Evolutionary conservation across 768 basidiomycete genomes (phyloP).

Genomic region (Russula olivacea): DNA sequence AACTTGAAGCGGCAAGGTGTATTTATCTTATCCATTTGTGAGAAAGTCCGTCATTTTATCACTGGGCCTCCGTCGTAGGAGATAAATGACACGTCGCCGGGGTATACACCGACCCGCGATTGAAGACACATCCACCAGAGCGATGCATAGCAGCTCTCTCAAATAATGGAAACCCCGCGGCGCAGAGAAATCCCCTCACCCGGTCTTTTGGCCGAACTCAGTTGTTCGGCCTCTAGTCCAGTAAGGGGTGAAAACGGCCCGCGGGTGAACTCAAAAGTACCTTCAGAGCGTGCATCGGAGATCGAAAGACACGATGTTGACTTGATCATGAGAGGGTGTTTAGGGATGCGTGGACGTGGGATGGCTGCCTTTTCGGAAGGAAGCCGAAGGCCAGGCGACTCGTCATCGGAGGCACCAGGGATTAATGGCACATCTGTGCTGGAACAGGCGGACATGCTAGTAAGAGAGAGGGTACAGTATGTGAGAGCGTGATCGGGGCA

Average conservation of each 20-base stretch:
- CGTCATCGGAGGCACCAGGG: constrained; percentile 53
- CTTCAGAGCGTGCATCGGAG: constrained; percentile 12
- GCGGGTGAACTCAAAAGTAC: constrained; percentile 18
- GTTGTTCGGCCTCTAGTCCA: constrained; percentile 26
- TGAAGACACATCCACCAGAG: too few relatives aligned
- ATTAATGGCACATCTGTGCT: constrained; percentile 32
- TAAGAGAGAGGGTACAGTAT: constrained; percentile 33
- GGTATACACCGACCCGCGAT: too few relatives aligned
- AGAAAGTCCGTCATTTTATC: not conserved
- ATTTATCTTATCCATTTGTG: not conserved
- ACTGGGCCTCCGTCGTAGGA: not conserved
- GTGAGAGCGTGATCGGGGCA: constrained; percentile 18
- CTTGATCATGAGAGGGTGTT: constrained; percentile 48
- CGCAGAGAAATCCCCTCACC: too few relatives aligned
- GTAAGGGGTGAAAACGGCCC: constrained; percentile 20
- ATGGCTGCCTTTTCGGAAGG: constrained; percentile 26
- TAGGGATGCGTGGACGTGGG: constrained; percentile 37
- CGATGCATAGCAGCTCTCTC: too few relatives aligned
- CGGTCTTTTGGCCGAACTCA: too few relatives aligned
- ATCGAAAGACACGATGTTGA: constrained; percentile 30
- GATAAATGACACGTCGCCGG: not conserved
- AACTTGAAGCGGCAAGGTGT: not conserved
- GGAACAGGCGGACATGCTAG: constrained; percentile 26
- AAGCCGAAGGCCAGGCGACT: constrained; percentile 28
- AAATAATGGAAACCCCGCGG: too few relatives aligned